Evolutionary conservation across 169 alveolate genomes (phyloP), one percentile per base, ranked within the genome.

Genomic region (Eimeria mitis): DNA sequence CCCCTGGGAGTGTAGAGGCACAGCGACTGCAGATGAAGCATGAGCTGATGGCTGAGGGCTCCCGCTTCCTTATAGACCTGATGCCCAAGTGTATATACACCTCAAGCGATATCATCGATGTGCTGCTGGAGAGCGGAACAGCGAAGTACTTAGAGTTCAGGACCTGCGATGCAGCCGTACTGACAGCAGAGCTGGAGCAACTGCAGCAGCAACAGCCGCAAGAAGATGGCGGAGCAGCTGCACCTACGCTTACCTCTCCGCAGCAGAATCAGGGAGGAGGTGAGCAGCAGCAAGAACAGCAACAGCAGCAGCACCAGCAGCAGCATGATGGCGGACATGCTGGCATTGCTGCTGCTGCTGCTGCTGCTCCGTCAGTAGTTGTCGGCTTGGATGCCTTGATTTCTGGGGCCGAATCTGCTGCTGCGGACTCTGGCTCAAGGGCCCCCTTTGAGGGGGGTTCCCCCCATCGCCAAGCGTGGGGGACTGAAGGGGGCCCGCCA

Each of bases 31-130:
- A 81, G 89, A 81, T 81, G 89, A 47, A 63, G 44, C 89, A 81
- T 63, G 89, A 81, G 44, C 49, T 81, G 73, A 81, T 81, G 71
- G 70, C 89, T 0, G 89, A 81, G 44, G 73, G 89, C 42, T 37
- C 89, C n/a, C 89, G 65, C 70, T 81, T 81, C 71, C 71, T 81
- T 19, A 81, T 81, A 47, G 89, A 81, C 71, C 71, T 81, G 13
- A 81, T 81, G 89, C 89, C 89, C 71, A 81, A 81, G 89, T 81
- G 71, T 81, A 47, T 81, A n/a, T 81, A 81, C 89, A 81, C 89
- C 89, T 81, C 89, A 28, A 81, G 89, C 71, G 89, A 81, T 71
- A 52, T 49, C 13, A 63, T 81, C 19, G 56, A 52, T 52, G 89
- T 81, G 89, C 89, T 81, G 89, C 70, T 81, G 28, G 89, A 81